These are phyloP conservation scores for Botryosphaeria dothidea DNA, from an alignment of 2,329 filamentous ascomycete species.

Conservation along the genomic window DNA sequence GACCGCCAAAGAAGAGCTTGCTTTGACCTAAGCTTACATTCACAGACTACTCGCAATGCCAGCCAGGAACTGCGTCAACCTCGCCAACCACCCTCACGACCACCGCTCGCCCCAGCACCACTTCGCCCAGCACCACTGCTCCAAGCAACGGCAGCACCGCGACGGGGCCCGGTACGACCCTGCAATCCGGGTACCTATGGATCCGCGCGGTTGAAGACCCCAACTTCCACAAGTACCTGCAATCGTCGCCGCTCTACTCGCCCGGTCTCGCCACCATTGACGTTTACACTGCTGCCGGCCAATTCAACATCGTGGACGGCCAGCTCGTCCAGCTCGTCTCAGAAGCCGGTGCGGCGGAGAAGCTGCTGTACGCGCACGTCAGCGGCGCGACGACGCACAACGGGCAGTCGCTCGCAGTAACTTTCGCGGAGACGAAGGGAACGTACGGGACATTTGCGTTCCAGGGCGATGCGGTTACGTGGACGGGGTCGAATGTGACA, in stretches of 20 bases:
- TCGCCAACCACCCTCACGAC: constrained; percentile 20
- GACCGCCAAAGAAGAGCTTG: constrained; percentile 17
- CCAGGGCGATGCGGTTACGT: constrained; percentile 60
- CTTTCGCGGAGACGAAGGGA: constrained; percentile 54
- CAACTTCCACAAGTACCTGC: constrained; percentile 52
- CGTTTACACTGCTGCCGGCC: constrained; percentile 55
- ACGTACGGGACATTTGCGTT: constrained; percentile 59
- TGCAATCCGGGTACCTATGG: constrained; percentile 57
- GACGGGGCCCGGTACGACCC: constrained; percentile 45
- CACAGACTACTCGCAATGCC: constrained; percentile 41
- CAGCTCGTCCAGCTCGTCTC: constrained; percentile 59
- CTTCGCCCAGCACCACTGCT: constrained; percentile 17
- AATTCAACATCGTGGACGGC: constrained; percentile 57
- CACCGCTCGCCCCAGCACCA: constrained; percentile 24
- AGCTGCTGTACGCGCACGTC: constrained; percentile 36
- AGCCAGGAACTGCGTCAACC: constrained; percentile 32
- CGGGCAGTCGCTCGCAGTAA: constrained; percentile 47
- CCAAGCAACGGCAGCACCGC: constrained; percentile 29
- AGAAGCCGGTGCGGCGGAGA: constrained; percentile 43
- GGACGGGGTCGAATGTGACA: constrained; percentile 50
- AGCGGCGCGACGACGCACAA: constrained; percentile 31
- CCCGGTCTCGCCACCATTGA: constrained; percentile 54
- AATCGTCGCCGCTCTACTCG: constrained; percentile 36
- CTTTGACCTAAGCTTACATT: background rate
- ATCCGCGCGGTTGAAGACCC: constrained; percentile 59